phyloP scores from a whole-genome alignment of 805 yeast genomes.

The Lachancea sp. region DNA sequence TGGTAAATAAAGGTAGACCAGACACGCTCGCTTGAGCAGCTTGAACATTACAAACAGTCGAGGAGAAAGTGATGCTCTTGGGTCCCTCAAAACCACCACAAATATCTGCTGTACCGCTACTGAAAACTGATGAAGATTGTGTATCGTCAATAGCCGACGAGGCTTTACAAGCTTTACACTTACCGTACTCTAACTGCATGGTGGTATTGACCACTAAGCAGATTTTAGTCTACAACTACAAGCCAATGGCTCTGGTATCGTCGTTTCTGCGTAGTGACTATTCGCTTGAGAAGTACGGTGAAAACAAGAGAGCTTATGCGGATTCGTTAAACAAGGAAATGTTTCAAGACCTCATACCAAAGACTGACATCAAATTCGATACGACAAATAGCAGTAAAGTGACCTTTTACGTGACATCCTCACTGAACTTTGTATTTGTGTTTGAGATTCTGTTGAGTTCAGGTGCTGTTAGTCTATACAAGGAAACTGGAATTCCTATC shows the following conservation, averaged over 20 bases:
- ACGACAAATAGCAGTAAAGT: conserved; percentile 12
- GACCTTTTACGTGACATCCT: conserved; percentile 27
- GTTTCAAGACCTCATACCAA: conserved; percentile 17
- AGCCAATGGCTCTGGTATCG: conserved; percentile 31
- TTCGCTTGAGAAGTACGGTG: conserved; percentile 29
- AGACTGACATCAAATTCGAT: neutral
- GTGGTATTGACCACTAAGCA: conserved; percentile 26
- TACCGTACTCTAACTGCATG: conserved; percentile 25
- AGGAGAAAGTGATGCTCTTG: conserved; percentile 15
- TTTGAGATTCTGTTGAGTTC: conserved; percentile 26
- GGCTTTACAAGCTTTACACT: conserved; percentile 20
- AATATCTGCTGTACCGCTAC: conserved; percentile 14
- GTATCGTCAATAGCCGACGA: conserved; percentile 12
- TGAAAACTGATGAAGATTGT: neutral
- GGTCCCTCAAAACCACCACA: conserved; percentile 31
- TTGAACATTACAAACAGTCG: neutral
- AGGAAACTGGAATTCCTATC: conserved; percentile 29
- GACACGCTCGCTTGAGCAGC: neutral
- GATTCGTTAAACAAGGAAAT: conserved; percentile 15
- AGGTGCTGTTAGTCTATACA: conserved; percentile 17
- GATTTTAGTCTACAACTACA: conserved; percentile 28
- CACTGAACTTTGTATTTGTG: conserved; percentile 24
- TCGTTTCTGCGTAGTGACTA: conserved; percentile 25
- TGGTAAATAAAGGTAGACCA: neutral
- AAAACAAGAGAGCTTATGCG: conserved; percentile 16